These are phyloP conservation scores for Rhodotorula mucilaginosa DNA, from an alignment of 1,284 basidiomycete genomes.

Conservation along the genomic window DNA sequence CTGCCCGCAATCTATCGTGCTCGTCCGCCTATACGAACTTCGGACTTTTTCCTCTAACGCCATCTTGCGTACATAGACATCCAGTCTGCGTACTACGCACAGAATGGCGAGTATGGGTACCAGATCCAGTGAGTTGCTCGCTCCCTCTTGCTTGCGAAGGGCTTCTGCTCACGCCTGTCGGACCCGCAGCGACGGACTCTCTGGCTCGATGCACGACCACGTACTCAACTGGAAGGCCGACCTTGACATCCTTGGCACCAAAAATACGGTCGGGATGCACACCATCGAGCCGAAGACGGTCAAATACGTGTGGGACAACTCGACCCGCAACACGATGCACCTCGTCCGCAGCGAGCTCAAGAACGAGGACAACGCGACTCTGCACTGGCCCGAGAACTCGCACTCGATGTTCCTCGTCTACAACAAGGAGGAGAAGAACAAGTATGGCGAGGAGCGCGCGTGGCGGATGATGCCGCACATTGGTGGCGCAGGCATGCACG, in stretches of 20 bases:
- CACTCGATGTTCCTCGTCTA: constrained; percentile 60
- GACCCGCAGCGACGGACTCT: constrained; percentile 25
- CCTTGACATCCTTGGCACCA: constrained; percentile 45
- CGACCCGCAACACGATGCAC: constrained; percentile 46
- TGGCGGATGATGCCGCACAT: constrained; percentile 47
- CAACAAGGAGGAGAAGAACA: constrained; percentile 59
- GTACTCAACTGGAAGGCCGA: constrained; percentile 42
- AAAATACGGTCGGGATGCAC: constrained; percentile 47
- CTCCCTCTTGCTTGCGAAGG: too few species aligned
- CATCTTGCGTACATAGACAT: constrained; percentile 23
- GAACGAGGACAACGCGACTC: constrained; percentile 58
- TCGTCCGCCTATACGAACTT: neutral
- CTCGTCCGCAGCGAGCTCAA: constrained; percentile 54
- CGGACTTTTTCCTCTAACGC: constrained; percentile 5
- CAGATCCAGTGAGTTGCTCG: constrained; percentile 39
- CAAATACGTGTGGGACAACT: constrained; percentile 46
- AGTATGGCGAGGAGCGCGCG: constrained; percentile 47
- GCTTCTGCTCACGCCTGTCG: too few species aligned
- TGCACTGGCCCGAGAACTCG: constrained; percentile 58
- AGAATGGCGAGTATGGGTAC: constrained; percentile 45
- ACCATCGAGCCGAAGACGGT: constrained; percentile 40
- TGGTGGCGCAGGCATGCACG: constrained; percentile 41
- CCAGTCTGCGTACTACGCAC: constrained; percentile 45
- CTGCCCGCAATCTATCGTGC: too few species aligned
- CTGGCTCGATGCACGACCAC: constrained; percentile 48